phyloP scores from a whole-genome alignment of 1,139 yeast genomes.

The Sugiyamaella novakii region DNA sequence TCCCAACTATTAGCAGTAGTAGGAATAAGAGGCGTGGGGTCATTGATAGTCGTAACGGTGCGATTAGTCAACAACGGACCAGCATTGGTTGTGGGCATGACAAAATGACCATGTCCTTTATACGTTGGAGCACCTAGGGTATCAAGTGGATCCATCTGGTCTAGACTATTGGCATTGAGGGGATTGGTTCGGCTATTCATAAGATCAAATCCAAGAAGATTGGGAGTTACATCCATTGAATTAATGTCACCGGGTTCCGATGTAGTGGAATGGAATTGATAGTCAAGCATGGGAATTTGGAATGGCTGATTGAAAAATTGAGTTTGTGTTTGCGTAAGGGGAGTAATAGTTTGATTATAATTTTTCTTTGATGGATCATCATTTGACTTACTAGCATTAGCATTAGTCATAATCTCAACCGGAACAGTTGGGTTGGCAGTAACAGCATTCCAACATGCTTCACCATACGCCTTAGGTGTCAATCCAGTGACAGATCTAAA shows the following conservation, averaged over 20 bases:
- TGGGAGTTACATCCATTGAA: not conserved
- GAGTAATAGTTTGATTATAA: not conserved
- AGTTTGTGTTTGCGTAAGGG: conserved; percentile 2
- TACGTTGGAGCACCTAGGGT: not conserved
- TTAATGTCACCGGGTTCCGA: conserved; percentile 6
- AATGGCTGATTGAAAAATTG: not conserved
- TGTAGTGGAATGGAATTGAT: conserved; percentile 2
- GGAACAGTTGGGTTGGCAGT: conserved; percentile 37
- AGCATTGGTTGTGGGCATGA: not conserved
- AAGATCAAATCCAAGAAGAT: not conserved
- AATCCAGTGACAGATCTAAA: conserved; percentile 82
- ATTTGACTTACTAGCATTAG: not conserved
- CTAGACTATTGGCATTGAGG: not conserved
- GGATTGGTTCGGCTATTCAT: not conserved
- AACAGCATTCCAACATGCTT: conserved; percentile 76
- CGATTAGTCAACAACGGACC: not conserved
- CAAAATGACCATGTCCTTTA: not conserved
- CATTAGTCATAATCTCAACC: conserved; percentile 22
- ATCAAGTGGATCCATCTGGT: conserved; percentile 1
- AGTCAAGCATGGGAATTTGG: not conserved
- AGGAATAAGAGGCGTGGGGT: conserved; percentile 3
- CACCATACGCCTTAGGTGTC: conserved; percentile 88
- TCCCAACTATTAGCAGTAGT: conserved; percentile 20
- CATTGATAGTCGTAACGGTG: not conserved
- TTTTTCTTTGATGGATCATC: not conserved